phyloP scores from a whole-genome alignment of 495 filamentous ascomycete species.

The Elasticomyces elasticus region DNA sequence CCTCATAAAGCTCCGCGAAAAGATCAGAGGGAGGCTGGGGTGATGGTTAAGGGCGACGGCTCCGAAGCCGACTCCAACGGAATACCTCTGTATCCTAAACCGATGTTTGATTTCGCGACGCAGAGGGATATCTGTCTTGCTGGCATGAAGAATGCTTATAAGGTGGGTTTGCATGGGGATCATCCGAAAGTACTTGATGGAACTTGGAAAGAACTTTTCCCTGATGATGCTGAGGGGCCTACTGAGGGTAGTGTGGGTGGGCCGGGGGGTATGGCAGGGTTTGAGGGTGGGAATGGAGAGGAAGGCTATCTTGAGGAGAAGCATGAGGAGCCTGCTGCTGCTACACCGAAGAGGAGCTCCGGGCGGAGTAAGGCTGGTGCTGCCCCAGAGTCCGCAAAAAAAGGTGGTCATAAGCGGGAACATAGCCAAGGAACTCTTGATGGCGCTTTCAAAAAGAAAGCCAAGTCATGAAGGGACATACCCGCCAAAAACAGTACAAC shows the following conservation, averaged over 20 bases:
- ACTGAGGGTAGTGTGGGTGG: slow-evolving; percentile 31
- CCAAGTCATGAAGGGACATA: slow-evolving; percentile 1
- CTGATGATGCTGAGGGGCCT: slow-evolving; percentile 38
- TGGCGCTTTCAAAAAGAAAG: slow-evolving; percentile 24
- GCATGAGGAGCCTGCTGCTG: not conserved
- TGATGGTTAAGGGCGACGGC: slow-evolving; percentile 45
- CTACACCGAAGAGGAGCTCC: slow-evolving; percentile 3
- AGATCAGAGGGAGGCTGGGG: slow-evolving; percentile 51
- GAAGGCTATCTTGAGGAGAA: slow-evolving; percentile 8
- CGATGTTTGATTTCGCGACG: slow-evolving; percentile 61
- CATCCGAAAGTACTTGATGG: slow-evolving; percentile 49
- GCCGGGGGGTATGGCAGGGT: slow-evolving; percentile 21
- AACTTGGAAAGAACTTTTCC: slow-evolving; percentile 50
- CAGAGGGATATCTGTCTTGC: slow-evolving; percentile 48
- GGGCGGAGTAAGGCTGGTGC: not conserved
- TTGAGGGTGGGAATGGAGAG: slow-evolving; percentile 18
- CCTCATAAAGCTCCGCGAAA: slow-evolving; percentile 57
- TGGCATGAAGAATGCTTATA: slow-evolving; percentile 56
- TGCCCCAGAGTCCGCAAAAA: not conserved
- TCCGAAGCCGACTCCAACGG: slow-evolving; percentile 26
- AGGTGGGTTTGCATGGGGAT: slow-evolving; percentile 50
- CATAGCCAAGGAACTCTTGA: slow-evolving; percentile 27
- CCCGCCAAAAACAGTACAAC: no score
- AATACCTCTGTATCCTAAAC: slow-evolving; percentile 48
- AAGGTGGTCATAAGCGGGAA: slow-evolving; percentile 25